Base-by-base conservation (phyloP, 768 basidiomycete genomes). In the Suillus decipiens region DNA sequence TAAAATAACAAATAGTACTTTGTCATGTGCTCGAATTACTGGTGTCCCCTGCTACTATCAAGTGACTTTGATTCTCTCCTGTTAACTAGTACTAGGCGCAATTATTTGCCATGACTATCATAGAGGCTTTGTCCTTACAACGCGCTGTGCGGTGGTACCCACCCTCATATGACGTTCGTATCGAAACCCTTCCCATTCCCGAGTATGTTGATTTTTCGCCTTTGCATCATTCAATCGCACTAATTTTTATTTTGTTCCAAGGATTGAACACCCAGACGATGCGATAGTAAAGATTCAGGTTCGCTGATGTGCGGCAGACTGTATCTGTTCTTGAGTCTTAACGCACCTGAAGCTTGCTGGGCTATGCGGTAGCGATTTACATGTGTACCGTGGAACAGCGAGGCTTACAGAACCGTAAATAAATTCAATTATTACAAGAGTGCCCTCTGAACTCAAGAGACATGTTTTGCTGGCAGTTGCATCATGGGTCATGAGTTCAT, bases 401-500 rank as follows among this genome's bases (percentile, higher is more conserved):
- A 80, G 77, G 4, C 74, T 85, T 36, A 74, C 79, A 42, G 78
- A 83, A 70, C 77, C 82, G 89, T 89, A 68, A 67, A 86, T 71
- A 66, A 60, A 11, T 33, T 60, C 45, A 24, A 42, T 39, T 31
- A 24, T 19, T 39, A 17, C 55, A 43, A 12, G 28, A 31, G 42
- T 5, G 41, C 59, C n/a, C 34, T 41, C n/a, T n/a, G 3, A 36
- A 42, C 57, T 61, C 15, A 59, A 55, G 43, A 15, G 58, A 34
- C 51, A 60, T 1, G 28, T 59, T 41, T 50, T 31, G 7, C 14
- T 48, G 48, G 48, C 42, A 92, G 90, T 11, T 82, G 84, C 51
- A 84, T 82, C 19, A 87, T 81, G 66, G 92, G 92, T 3, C 92
- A 93, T 67, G 92, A 93, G 72, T 88, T 93, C 64, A 82, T 89